Evolutionary conservation across 108 stramenopile species (phyloP).

Genomic region (Schizochytrium sp.): DNA sequence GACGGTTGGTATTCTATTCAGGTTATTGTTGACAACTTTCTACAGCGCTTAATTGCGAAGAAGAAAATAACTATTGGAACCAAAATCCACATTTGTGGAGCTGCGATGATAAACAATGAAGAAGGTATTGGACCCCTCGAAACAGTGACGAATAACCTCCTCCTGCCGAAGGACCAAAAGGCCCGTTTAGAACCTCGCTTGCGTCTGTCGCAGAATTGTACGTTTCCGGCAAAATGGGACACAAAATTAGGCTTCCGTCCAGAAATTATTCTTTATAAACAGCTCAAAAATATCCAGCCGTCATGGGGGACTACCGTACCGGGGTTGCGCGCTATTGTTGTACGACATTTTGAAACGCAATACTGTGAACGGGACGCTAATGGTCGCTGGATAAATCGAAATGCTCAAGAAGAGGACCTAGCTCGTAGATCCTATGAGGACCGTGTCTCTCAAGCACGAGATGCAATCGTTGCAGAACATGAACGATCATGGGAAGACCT

Average conservation of each 20-base stretch:
- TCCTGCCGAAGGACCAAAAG: neutral
- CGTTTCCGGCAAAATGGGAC: conserved; percentile 21
- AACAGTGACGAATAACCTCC: neutral
- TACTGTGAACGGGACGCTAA: neutral
- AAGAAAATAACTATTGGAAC: conserved; percentile 1
- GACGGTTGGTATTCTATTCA: conserved; percentile 50
- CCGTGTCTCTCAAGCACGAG: neutral
- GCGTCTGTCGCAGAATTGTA: neutral
- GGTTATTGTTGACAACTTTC: neutral
- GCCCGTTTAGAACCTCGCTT: neutral
- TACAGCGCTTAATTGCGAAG: neutral
- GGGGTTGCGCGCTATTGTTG: conserved; percentile 21
- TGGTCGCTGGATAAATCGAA: conserved; percentile 18
- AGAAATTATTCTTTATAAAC: neutral
- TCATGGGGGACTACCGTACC: conserved; percentile 16
- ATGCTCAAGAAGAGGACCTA: neutral
- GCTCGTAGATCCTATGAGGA: conserved; percentile 22
- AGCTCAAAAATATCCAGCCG: neutral
- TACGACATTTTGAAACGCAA: neutral
- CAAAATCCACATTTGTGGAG: conserved; percentile 44
- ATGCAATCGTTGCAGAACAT: conserved; percentile 26
- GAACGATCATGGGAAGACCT: conserved; percentile 30
- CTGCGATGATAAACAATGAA: neutral
- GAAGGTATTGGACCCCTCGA: neutral
- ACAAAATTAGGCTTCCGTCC: neutral